Percentiles rank a stretch among this genome's conserved stretches.
Evolutionary conservation across 2,329 filamentous ascomycete genomes (phyloP).

Genomic region (Rachicladosporium sp.): DNA sequence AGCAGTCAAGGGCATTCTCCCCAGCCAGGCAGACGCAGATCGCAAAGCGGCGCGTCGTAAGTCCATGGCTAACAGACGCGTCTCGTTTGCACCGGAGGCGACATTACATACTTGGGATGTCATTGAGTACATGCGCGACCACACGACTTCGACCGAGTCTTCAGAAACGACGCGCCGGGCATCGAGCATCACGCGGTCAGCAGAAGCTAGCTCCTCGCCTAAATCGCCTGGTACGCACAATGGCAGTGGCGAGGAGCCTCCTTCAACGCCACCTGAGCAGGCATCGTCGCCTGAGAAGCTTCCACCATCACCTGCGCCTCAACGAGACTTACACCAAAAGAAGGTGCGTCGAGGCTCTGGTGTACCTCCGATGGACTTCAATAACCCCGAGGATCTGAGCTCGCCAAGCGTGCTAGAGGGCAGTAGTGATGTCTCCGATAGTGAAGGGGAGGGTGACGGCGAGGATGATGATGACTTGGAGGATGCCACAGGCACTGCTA

Average conservation of each 20-base stretch:
- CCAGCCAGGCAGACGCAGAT: conserved; percentile 49
- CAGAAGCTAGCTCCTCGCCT: conserved; percentile 16
- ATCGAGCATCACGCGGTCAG: conserved; percentile 43
- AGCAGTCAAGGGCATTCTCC: conserved; percentile 41
- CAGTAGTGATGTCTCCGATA: conserved; percentile 30
- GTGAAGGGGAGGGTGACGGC: conserved; percentile 42
- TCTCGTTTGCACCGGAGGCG: conserved; percentile 94
- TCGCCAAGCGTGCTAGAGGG: conserved; percentile 71
- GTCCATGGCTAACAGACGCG: conserved; percentile 61
- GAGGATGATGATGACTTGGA: conserved; percentile 41
- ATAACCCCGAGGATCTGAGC: conserved; percentile 51
- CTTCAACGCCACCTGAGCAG: conserved; percentile 51
- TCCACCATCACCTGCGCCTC: conserved; percentile 45
- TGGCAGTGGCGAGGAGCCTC: conserved; percentile 43
- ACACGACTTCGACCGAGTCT: conserved; percentile 59
- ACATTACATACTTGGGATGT: conserved; percentile 96
- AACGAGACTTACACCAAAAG: conserved; percentile 53
- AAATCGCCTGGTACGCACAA: conserved; percentile 27
- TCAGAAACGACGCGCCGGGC: conserved; percentile 64
- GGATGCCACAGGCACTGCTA: conserved; percentile 65
- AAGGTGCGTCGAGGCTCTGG: conserved; percentile 52
- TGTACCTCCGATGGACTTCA: conserved; percentile 50
- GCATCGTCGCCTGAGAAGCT: conserved; percentile 32
- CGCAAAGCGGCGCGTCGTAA: conserved; percentile 82
- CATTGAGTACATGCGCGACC: conserved; percentile 77